These are phyloP conservation scores for Lactarius hengduanensis DNA, from an alignment of 768 basidiomycete species.

Conservation along the genomic window DNA sequence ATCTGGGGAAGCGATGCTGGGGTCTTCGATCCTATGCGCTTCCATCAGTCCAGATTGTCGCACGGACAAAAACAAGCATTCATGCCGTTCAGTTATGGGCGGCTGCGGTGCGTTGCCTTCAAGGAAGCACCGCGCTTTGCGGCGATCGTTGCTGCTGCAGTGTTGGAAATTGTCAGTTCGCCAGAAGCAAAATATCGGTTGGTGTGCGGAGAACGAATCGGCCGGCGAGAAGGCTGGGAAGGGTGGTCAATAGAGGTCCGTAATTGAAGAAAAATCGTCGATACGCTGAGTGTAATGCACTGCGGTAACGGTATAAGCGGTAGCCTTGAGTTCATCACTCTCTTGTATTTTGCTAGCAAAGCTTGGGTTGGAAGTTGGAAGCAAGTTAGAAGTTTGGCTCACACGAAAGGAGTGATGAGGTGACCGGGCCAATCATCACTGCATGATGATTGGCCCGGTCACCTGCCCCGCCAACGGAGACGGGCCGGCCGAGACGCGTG, in stretches of 20 bases:
- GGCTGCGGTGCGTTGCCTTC: slow-evolving; percentile 46
- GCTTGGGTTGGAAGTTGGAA: no score
- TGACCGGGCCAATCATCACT: no score
- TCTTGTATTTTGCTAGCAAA: no score
- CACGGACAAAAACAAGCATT: slow-evolving; percentile 31
- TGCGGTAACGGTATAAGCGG: no score
- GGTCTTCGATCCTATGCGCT: slow-evolving; percentile 46
- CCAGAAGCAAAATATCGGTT: slow-evolving; percentile 32
- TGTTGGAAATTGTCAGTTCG: slow-evolving; percentile 40
- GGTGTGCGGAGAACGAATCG: slow-evolving; percentile 34
- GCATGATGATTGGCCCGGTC: no score
- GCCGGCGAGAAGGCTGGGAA: slow-evolving; percentile 45
- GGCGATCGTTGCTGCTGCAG: slow-evolving; percentile 45
- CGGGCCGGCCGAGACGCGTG: no score
- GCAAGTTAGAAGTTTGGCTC: no score
- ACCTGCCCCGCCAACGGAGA: no score
- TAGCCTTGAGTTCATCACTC: no score
- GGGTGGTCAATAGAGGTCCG: slow-evolving; percentile 39
- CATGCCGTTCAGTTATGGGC: slow-evolving; percentile 50
- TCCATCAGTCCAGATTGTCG: slow-evolving; percentile 35
- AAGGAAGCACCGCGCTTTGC: slow-evolving; percentile 53
- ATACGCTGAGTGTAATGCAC: not conserved
- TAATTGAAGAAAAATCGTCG: not conserved
- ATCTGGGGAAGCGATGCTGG: slow-evolving; percentile 41
- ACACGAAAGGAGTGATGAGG: no score